Evolutionary conservation across 208 protist species (phyloP).

Genomic region (Leptomonas pyrrhocoris): DNA sequence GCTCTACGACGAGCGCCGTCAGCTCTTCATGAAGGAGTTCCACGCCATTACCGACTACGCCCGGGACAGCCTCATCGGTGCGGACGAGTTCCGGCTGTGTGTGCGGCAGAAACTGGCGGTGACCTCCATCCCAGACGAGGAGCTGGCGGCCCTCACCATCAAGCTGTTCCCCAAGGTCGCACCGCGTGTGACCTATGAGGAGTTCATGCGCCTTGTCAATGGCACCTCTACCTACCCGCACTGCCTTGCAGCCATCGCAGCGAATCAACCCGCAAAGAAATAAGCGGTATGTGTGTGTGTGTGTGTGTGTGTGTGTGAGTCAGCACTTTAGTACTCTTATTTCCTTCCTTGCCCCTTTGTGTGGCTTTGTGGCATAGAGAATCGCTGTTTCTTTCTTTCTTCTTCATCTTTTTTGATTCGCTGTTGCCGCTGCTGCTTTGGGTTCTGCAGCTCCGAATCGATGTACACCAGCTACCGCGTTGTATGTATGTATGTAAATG

Average conservation of each 20-base stretch:
- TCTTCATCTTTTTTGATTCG: not conserved
- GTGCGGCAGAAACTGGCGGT: conserved; percentile 75
- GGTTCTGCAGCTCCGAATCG: too few species aligned
- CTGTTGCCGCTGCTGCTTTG: too few species aligned
- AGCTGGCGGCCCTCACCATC: conserved; percentile 74
- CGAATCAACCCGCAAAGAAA: conserved; percentile 46
- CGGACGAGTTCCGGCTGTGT: conserved; percentile 86
- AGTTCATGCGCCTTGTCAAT: conserved; percentile 87
- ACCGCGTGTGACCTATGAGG: conserved; percentile 78
- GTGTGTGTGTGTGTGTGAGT: not conserved
- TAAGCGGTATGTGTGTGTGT: not conserved
- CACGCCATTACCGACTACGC: conserved; percentile 89
- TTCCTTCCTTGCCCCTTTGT: too few species aligned
- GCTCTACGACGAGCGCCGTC: conserved; percentile 83
- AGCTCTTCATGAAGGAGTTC: conserved; percentile 91
- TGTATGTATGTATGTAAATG: too few species aligned
- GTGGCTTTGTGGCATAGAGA: not conserved
- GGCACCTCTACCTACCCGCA: conserved; percentile 84
- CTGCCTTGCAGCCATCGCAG: conserved; percentile 70
- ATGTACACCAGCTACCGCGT: too few species aligned
- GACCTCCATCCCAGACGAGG: conserved; percentile 56
- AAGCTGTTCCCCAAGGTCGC: conserved; percentile 71
- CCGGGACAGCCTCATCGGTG: conserved; percentile 82
- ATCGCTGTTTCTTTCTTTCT: not conserved
- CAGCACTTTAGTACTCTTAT: too few species aligned